Evolutionary conservation across 2,329 filamentous ascomycete genomes (phyloP), one percentile per base, ranked within the genome.

Genomic region (Teratosphaeria pseudoeucalypti): DNA sequence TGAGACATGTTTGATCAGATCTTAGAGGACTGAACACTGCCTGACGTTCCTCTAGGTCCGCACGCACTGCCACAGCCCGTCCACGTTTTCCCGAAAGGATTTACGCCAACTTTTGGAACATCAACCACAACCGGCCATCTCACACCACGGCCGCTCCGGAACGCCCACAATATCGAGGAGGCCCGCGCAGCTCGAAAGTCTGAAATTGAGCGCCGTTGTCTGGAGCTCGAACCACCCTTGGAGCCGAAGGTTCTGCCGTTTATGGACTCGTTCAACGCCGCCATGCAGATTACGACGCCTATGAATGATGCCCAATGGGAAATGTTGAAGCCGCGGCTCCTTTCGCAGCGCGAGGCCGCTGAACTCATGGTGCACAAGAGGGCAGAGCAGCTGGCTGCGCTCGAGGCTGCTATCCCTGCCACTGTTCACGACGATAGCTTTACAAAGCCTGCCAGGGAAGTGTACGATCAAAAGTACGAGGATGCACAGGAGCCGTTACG

Each of bases 251-350:
- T 88, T 52, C 77, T 92, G 60, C 80, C 81, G 58, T 85, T 87
- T 67, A 88, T 90, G 73, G 81, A 87, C 54, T 85, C 87, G 1
- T 92, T 90, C 71, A 83, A 87, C 68, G 87, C 86, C 43, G 85
- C 89, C 34, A 81, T 88, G 54, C 83, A 89, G 63, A 87, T 90
- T 43, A 82, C 82, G 10, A 79, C 82, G 27, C 85, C 85, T 23
- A 76, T 92, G 66, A 85, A 83, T 63, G 86, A 90, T 61, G 76
- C 78, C 58, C 83, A 85, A 3, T 92, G 88, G 89, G 81, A 83
- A 56, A 74, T 86, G 57, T 77, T 92, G 39, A 84, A 85, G 66
- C 84, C 85, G 55, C 84, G 85, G 61, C 76, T 92, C 14, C 73
- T 89, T 37, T 80, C 81, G 26, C 87, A 91, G 71, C 79, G 85